Evolutionary conservation across 1,284 basidiomycete genomes (phyloP), one percentile per base, ranked within the genome.

Genomic region (Trametes versicolor): DNA sequence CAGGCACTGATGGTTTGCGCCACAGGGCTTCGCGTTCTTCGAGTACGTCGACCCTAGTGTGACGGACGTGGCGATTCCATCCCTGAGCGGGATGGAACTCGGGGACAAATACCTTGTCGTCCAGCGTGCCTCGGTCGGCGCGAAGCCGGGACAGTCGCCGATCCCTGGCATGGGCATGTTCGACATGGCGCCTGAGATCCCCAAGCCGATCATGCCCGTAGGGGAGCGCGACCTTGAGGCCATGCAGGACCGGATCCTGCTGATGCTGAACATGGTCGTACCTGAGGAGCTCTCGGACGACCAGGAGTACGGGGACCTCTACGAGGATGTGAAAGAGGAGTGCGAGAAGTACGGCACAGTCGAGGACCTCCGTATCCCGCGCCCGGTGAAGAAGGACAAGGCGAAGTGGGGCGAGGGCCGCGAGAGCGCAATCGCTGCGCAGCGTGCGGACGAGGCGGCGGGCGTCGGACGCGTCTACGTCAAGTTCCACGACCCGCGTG

Each of bases 251-350:
- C 89, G 93, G 49, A 96, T 97, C 75, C 87, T 99, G 75, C 91
- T 98, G 75, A 94, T 99, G 91, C 84, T 99, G 75, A 99, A 99
- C 85, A 99, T 99, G 98, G 96, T 99, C 68, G 95, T 94, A 0
- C 80, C 94, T 2, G 97, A 99, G 62, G 97, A 99, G 76, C 86
- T 99, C 60, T 80, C 87, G 29, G 92, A 97, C 75, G 97, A 99
- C 77, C 83, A 91, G 67, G 97, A 99, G 75, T 99, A 98, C 76
- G 87, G 87, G 21, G 97, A 99, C 72, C 90, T 99, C 62, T 89
- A 95, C 68, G 96, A 98, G 75, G 97, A 99, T 77, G 90, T 99
- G 75, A 93, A 93, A 72, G 94, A 97, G 69, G 97, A 99, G 80
- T 96, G 94, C 73, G 82, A 83, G 19, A 92, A 88, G 74, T 96